A percentile compares a stretch with the other conserved stretches of the same genome.
Evolutionary conservation across 2,329 filamentous ascomycete species (phyloP).

Genomic region (Talaromyces sp.): DNA sequence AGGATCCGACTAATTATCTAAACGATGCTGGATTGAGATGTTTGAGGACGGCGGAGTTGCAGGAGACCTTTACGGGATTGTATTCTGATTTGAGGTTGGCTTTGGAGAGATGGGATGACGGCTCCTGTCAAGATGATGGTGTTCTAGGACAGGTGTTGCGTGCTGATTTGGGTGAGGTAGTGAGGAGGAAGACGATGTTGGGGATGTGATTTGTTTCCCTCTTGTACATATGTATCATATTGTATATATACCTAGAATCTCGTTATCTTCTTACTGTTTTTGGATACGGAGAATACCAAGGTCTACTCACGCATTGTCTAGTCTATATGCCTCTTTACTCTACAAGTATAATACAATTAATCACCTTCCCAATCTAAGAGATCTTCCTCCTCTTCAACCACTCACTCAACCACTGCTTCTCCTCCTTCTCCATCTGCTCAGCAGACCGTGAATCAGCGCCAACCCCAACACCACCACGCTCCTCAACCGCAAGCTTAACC

Average conservation of each 20-base stretch:
- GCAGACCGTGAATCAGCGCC: constrained; percentile 15
- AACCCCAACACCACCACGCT: constrained; percentile 53
- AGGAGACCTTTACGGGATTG: constrained; percentile 37
- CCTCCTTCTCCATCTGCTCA: constrained; percentile 23
- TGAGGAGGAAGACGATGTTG: constrained; percentile 16
- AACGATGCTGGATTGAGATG: constrained; percentile 53
- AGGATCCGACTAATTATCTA: constrained; percentile 54
- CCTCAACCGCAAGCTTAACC: constrained; percentile 63
- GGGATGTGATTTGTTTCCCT: background rate
- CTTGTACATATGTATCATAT: background rate
- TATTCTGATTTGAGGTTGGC: constrained; percentile 23
- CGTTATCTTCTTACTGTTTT: background rate
- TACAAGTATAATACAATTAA: background rate
- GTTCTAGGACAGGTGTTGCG: constrained; percentile 24
- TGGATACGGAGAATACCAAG: background rate
- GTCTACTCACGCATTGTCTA: background rate
- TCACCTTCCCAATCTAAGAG: background rate
- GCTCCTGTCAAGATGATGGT: constrained; percentile 11
- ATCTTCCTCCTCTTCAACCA: constrained; percentile 27
- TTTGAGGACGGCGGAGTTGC: constrained; percentile 47
- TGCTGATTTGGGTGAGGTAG: constrained; percentile 29
- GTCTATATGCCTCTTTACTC: background rate
- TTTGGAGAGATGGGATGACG: constrained; percentile 24
- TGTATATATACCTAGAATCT: background rate
- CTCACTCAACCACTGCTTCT: constrained; percentile 34